phyloP scores from a whole-genome alignment of 2,329 filamentous ascomycete species.

The Fusarium ambrosium region DNA sequence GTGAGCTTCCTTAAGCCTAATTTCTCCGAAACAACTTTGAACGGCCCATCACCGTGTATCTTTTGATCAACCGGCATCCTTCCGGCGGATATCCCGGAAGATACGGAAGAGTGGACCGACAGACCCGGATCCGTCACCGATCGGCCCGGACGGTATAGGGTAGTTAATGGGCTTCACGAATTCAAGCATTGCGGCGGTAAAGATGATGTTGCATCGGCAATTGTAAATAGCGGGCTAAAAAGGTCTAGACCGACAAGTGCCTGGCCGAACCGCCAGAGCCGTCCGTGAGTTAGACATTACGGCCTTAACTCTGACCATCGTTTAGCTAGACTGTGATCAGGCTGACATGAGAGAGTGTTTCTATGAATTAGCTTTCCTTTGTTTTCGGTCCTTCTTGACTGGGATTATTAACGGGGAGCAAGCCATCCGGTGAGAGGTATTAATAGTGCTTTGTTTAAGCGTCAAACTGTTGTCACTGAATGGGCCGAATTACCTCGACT shows the following conservation, averaged over 20 bases:
- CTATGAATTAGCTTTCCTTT: background rate
- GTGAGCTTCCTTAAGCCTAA: background rate
- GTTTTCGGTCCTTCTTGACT: background rate
- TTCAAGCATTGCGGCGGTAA: background rate
- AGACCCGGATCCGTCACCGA: constrained; percentile 5
- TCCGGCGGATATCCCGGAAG: constrained; percentile 1
- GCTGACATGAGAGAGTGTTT: background rate
- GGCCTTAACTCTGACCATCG: background rate
- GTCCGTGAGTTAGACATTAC: background rate
- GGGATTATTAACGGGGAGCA: background rate
- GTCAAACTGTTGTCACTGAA: background rate
- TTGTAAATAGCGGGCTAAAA: background rate
- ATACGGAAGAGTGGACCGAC: constrained; percentile 1
- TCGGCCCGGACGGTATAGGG: constrained; percentile 7
- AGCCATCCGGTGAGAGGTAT: background rate
- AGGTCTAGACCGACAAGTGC: constrained; percentile 1
- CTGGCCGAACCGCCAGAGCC: background rate
- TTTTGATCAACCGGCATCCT: background rate
- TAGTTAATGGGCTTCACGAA: background rate
- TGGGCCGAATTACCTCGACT: background rate
- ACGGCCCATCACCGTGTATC: background rate
- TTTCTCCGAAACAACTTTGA: background rate
- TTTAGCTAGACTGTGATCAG: background rate
- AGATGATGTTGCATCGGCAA: background rate
- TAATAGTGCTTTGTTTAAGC: background rate